Conservation (phyloP, 768 basidiomycete species). For the Calocybe cyanea region DNA sequence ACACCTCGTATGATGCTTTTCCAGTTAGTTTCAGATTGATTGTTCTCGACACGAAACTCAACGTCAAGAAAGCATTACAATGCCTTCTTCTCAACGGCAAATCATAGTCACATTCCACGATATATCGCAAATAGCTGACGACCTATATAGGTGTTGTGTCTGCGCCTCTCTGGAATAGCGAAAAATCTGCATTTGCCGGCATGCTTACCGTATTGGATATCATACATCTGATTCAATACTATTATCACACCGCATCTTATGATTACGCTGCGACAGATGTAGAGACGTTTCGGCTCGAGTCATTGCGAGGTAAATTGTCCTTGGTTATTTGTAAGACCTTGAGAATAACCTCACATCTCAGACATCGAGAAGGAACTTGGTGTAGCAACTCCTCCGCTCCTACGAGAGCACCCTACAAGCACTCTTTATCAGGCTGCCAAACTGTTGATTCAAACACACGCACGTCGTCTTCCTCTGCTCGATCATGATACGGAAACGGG, state of each 20-base stretch:
- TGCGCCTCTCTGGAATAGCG: slow-evolving; percentile 97
- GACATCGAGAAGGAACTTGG: slow-evolving; percentile 92
- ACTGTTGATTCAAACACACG: slow-evolving; percentile 91
- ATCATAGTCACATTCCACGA: slow-evolving; percentile 8
- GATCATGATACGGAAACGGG: slow-evolving; percentile 92
- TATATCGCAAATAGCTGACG: slow-evolving; percentile 7
- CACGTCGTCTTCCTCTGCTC: slow-evolving; percentile 88
- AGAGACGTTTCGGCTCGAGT: slow-evolving; percentile 86
- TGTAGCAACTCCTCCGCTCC: slow-evolving; percentile 88
- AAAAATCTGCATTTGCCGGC: slow-evolving; percentile 87
- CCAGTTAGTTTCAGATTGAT: slow-evolving; percentile 96
- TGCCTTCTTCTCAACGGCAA: slow-evolving; percentile 80
- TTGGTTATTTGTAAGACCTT: slow-evolving; percentile 5
- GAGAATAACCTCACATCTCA: slow-evolving; percentile 27
- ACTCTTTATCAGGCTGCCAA: slow-evolving; percentile 89
- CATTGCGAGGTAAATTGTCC: slow-evolving; percentile 65
- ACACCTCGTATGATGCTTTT: slow-evolving; percentile 93
- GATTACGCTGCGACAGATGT: slow-evolving; percentile 88
- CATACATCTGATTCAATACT: slow-evolving; percentile 98
- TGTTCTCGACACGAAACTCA: slow-evolving; percentile 93
- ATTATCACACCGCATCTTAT: slow-evolving; percentile 83
- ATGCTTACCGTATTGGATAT: slow-evolving; percentile 99
- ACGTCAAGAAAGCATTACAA: slow-evolving; percentile 91
- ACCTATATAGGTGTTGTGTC: slow-evolving; percentile 81
- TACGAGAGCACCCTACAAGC: slow-evolving; percentile 82